A percentile compares a stretch with the other conserved stretches of the same genome.
Evolutionary conservation across 192 early-diverging fungal genomes (phyloP).

Genomic region (Diversispora eburnea): DNA sequence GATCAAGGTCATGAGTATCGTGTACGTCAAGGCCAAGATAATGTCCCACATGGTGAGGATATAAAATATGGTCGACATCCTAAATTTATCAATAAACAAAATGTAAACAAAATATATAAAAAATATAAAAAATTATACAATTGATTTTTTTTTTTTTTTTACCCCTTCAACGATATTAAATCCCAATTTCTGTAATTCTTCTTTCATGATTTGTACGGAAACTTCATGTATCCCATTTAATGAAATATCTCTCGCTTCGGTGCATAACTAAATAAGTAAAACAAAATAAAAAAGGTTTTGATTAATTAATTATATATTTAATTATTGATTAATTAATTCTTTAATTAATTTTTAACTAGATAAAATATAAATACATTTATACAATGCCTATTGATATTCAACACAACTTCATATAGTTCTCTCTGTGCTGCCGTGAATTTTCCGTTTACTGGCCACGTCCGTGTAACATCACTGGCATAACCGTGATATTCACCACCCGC

Average conservation of each 20-base stretch:
- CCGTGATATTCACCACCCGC: slow-evolving; percentile 81
- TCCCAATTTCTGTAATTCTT: slow-evolving; percentile 70
- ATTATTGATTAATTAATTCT: too few species aligned
- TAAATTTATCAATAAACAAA: slow-evolving; percentile 25
- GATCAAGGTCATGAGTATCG: slow-evolving; percentile 71
- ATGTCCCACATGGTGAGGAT: slow-evolving; percentile 94
- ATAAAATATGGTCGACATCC: slow-evolving; percentile 77
- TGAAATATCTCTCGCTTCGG: slow-evolving; percentile 50
- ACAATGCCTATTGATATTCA: slow-evolving; percentile 80
- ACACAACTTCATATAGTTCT: slow-evolving; percentile 79
- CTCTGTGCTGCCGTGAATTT: slow-evolving; percentile 76
- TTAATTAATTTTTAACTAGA: too few species aligned
- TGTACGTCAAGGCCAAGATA: slow-evolving; percentile 96
- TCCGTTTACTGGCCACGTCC: slow-evolving; percentile 91
- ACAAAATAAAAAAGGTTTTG: too few species aligned
- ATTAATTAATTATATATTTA: too few species aligned
- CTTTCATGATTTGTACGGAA: slow-evolving; percentile 63
- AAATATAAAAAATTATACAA: neutral
- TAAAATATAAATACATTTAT: slow-evolving; percentile 58
- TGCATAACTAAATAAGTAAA: slow-evolving; percentile 43
- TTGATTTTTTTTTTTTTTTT: neutral
- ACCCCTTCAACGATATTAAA: slow-evolving; percentile 57
- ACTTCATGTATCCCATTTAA: slow-evolving; percentile 82
- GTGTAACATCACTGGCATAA: slow-evolving; percentile 90
- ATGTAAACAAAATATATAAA: neutral